Base-by-base conservation (phyloP, 179 eudicot genomes). In the Carnegiea gigantea region DNA sequence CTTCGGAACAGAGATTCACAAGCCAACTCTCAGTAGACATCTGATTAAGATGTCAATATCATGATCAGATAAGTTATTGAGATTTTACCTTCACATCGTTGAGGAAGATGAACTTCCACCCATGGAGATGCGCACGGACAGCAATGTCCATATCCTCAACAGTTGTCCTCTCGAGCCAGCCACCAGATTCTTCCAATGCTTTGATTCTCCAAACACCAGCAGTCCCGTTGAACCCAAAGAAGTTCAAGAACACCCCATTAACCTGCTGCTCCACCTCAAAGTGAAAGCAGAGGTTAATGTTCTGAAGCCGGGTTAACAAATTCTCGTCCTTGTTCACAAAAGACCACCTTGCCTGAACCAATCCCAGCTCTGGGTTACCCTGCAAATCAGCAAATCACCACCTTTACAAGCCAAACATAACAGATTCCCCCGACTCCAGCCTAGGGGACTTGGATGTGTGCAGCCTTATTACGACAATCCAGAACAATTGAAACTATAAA, bases 41-140 rank as follows among this genome's bases (percentile, higher is more conserved):
- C 24, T n/a, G 67, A 26, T 71, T 17, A 26, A 51, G 71, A 8
- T 70, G 67, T 70, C 49, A 10, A 10, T 20, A 21, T 44, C 53
- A 73, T 21, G 54, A 54, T 53, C 23, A 53, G 28, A 64, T n/a
- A 5, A 1, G 26, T 18, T 44, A 17, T n/a, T 14, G 78, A 71
- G 76, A 77, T 49, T 49, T 54, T 91, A 95, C 99, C 97, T 91
- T 92, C 2, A 95, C 99, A 78, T 95, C 98, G 82, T 95, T 92
- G 51, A 95, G 94, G 83, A 84, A 95, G 80, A 95, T 84, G 87
- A 95, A 92, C 78, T 95, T 95, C 99, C 99, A 95, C 4, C 99
- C 99, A 40, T 94, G 89, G 54, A 95, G 95, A 89, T 95, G 99
- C 76, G 99, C 99, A 2, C 99, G 91, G 21, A 95, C 99, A 67